These are phyloP conservation scores for Ceratobasidium sp. DNA, from an alignment of 1,284 basidiomycete genomes.

Conservation along the genomic window DNA sequence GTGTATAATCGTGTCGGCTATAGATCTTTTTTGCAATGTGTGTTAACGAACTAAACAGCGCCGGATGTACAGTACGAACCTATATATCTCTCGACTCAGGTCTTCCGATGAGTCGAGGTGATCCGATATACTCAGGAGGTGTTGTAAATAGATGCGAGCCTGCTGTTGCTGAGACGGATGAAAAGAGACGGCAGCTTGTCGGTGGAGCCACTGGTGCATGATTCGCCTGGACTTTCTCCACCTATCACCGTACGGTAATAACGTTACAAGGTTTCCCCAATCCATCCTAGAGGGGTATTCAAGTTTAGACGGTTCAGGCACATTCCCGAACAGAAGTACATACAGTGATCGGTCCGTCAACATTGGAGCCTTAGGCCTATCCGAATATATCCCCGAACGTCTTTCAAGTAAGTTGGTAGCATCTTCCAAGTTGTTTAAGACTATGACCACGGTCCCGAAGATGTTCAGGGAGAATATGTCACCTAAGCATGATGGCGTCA, in stretches of 20 bases:
- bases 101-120: constrained; percentile 17
- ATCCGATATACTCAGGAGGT: not conserved
- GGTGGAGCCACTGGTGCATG: constrained; percentile 20
- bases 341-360: not conserved
- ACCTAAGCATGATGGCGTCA: not conserved
- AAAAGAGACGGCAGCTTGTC: constrained; percentile 10
- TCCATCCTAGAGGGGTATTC: not conserved
- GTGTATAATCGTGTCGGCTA: constrained; percentile 4
- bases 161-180: constrained; percentile 24
- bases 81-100: constrained; percentile 10
- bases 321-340: not conserved
- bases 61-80: not conserved
- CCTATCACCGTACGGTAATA: constrained; percentile 2
- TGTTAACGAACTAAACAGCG: not conserved
- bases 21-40: not conserved
- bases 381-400: constrained; percentile 16
- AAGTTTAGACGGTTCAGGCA: not conserved
- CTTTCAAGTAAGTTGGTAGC: constrained; percentile 9
- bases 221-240: constrained; percentile 34
- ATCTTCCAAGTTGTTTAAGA: not conserved
- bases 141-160: constrained; percentile 6
- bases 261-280: constrained; percentile 2
- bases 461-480: not conserved
- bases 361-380: constrained; percentile 1
- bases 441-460: not conserved